Base-by-base conservation (phyloP, 208 protist species). In the Vickermania spadyakhi region DNA sequence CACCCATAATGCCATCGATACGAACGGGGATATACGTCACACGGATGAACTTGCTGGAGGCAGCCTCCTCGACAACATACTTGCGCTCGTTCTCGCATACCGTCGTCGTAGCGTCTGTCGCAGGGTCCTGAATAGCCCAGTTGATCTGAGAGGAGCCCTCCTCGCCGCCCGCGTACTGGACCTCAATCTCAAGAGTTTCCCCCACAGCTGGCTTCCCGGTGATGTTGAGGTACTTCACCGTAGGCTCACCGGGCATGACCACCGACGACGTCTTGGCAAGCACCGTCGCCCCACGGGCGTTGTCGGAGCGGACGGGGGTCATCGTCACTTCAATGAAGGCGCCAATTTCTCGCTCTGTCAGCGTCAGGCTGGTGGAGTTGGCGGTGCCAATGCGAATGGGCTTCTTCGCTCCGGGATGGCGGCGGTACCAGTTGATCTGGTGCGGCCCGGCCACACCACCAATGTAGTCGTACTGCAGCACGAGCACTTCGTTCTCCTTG, bases 361-460 rank as follows among this genome's bases (percentile, higher is more conserved):
- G 68, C 18, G 75, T 79, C 45, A 86, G 70, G 45, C 65, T 80
- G 45, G 58, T 64, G 76, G 71, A 85, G 78, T 93, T 93, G 30
- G 79, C 64, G 25, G 74, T 66, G 28, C 85, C 89, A 58, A 81
- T 81, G 70, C 80, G 82, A 49, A 75, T 68, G 31, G 61, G 68
- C 29, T 64, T 68, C 62, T 72, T 68, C 42, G 66, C 60, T 53
- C 57, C 50, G 41, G 58, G 67, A 60, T 86, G 73, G 31, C 74
- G 77, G 63, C 86, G 84, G 76, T 91, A 93, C 92, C 91, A 97
- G 71, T 94, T 80, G 62, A 91, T 83, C 64, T 86, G 73, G 65
- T 90, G 83, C 21, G 72, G 61, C 25, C 92, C 92, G 50, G 73
- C 74, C 62, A 89, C 73, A 22, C 89, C 89, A 56, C 89, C 89